Evolutionary conservation across 2,329 filamentous ascomycete genomes (phyloP), one percentile per base, ranked within the genome.

Genomic region (Orbilia blumenaviensis): DNA sequence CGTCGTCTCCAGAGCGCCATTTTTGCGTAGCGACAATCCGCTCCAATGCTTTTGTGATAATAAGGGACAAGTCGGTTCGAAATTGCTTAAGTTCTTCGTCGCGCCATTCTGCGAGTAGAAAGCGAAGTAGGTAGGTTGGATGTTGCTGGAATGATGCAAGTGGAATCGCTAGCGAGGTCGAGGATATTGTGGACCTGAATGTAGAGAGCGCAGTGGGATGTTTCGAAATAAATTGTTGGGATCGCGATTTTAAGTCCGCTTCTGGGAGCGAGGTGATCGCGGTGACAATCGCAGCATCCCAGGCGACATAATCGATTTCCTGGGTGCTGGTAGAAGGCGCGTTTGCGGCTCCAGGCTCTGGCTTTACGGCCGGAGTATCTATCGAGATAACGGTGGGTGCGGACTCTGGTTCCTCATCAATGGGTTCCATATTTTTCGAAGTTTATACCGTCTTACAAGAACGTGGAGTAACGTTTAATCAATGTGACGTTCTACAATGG

Each of bases 71-170:
- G n/a, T 67, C 54, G 10, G 62, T 75, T 4, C 71, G 71, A 16
- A 58, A 48, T 1, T 56, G 7, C 36, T 75, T 75, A 8, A 68
- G 56, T 10, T 67, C 63, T 64, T 75, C 71, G 41, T 75, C 71
- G 54, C 71, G 71, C 71, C 71, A 75, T 60, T 75, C 71, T 16
- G 71, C 71, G 16, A 75, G 63, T 1, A 75, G 38, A 48, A 56
- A 75, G 27, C 71, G 71, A 9, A 75, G 56, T 23, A 75, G 62
- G 25, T 58, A 75, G 2, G 71, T 75, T 12, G 71, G 71, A 32
- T 75, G 71, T 3, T 21, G 54, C 21, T 75, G 71, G 29, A 75
- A 75, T 1, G 71, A 29, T 7, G 54, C 54, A 9, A 75, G 56
- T 6, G 71, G 71, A 6, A 56, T 48, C 14, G 54, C 52, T 4